phyloP scores from a whole-genome alignment of 176 grass and related monocot genomes.

The Urochloa ruziziensis region DNA sequence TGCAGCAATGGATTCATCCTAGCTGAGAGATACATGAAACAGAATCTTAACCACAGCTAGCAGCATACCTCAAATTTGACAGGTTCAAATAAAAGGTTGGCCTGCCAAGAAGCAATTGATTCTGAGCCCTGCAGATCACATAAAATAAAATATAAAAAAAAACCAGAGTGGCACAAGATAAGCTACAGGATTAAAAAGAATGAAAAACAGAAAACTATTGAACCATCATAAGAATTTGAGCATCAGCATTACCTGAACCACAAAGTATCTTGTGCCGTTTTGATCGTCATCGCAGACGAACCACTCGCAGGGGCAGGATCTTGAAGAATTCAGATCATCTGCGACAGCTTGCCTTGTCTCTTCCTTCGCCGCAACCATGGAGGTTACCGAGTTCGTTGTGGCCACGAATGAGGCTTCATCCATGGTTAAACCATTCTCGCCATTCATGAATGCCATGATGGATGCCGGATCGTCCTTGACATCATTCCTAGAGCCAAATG shows the following conservation, averaged over 20 bases:
- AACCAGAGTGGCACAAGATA: background rate
- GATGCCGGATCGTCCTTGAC: conserved; percentile 10
- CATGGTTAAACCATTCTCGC: conserved; percentile 29
- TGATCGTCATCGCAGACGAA: conserved; percentile 80
- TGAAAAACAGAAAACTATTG: background rate
- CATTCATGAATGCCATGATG: conserved; percentile 26
- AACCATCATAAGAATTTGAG: background rate
- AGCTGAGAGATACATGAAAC: background rate
- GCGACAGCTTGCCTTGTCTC: conserved; percentile 77
- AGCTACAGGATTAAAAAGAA: background rate
- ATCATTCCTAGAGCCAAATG: conserved; percentile 51
- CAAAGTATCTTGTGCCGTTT: conserved; percentile 79
- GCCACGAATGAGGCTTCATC: conserved; percentile 77
- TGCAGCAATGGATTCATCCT: background rate
- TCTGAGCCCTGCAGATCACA: conserved; percentile 74
- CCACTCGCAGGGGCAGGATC: conserved; percentile 74
- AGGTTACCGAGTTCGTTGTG: conserved; percentile 83
- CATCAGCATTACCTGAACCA: conserved; percentile 69
- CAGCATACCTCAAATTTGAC: conserved; percentile 84
- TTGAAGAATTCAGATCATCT: conserved; percentile 79
- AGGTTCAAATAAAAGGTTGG: conserved; percentile 95
- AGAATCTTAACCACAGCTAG: background rate
- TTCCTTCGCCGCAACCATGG: conserved; percentile 86
- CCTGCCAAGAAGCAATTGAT: conserved; percentile 83
- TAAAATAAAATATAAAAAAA: too few relatives aligned